Evolutionary conservation across 2,329 filamentous ascomycete genomes (phyloP).

Genomic region (Beauveria sp.): DNA sequence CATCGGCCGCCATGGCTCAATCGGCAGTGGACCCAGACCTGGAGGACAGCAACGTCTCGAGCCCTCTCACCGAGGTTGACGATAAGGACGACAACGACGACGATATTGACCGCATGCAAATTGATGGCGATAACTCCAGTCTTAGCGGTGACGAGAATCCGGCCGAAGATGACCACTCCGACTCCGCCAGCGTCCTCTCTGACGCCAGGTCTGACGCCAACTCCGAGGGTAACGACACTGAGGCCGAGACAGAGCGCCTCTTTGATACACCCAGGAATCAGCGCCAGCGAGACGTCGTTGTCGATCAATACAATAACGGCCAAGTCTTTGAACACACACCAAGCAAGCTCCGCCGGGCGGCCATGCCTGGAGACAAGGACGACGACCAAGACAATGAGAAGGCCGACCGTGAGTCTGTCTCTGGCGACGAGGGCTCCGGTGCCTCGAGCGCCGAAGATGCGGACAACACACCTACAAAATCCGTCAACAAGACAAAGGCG

Average conservation of each 20-base stretch:
- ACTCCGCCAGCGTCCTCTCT: slow-evolving; percentile 49
- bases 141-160: slow-evolving; percentile 20
- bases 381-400: slow-evolving; percentile 27
- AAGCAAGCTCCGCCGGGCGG: slow-evolving; percentile 62
- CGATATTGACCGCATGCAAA: slow-evolving; percentile 51
- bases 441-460: slow-evolving; percentile 31
- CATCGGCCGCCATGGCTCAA: slow-evolving; percentile 42
- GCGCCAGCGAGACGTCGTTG: slow-evolving; percentile 54
- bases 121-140: slow-evolving; percentile 28
- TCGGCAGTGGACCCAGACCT: slow-evolving; percentile 34
- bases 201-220: slow-evolving; percentile 38
- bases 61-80: slow-evolving; percentile 87
- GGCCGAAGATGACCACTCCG: slow-evolving; percentile 26
- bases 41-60: slow-evolving; percentile 69
- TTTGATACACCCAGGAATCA: slow-evolving; percentile 75
- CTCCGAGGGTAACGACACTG: slow-evolving; percentile 54
- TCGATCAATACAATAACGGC: slow-evolving; percentile 47
- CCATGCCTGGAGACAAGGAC: slow-evolving; percentile 27
- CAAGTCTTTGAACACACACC: slow-evolving; percentile 59
- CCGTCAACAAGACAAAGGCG: slow-evolving; percentile 22
- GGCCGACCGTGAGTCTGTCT: slow-evolving; percentile 23
- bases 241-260: slow-evolving; percentile 90
- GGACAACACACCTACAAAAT: slow-evolving; percentile 30
- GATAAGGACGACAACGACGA: slow-evolving; percentile 68
- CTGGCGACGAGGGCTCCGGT: slow-evolving; percentile 33